Conservation (phyloP, 108 stramenopile genomes). For the Cyclotella atomus region DNA sequence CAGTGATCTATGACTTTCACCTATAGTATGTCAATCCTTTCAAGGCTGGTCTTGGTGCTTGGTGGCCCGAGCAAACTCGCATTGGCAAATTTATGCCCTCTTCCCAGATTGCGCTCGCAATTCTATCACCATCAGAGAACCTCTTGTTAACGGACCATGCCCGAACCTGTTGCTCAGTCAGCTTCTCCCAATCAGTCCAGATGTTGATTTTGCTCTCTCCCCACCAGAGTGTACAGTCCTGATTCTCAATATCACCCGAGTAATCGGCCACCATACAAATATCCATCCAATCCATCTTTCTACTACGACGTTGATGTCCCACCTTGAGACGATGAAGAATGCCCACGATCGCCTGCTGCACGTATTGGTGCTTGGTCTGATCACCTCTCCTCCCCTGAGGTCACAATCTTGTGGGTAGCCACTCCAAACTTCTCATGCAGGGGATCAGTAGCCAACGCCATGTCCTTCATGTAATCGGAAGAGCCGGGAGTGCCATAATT, state of each 20-base stretch:
- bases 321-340: not conserved
- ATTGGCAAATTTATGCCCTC: too few relatives aligned
- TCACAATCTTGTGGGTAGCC: not conserved
- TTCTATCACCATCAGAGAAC: not conserved
- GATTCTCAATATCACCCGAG: not conserved
- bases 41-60: too few relatives aligned
- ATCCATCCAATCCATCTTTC: not conserved
- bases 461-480: not conserved
- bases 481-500: not conserved
- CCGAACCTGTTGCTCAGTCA: not conserved
- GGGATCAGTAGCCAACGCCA: not conserved
- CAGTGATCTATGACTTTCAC: too few relatives aligned
- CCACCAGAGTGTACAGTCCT: not conserved
- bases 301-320: not conserved
- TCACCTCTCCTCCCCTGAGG: not conserved
- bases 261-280: not conserved
- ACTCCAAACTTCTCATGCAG: constrained; percentile 7
- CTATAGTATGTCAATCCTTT: too few relatives aligned
- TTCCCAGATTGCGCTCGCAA: not conserved
- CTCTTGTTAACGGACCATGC: not conserved
- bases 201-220: not conserved
- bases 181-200: not conserved
- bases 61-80: too few relatives aligned
- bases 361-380: not conserved
- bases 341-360: not conserved